phyloP scores from a whole-genome alignment of 177 flowering plant species.

The Vitis hybrid region DNA sequence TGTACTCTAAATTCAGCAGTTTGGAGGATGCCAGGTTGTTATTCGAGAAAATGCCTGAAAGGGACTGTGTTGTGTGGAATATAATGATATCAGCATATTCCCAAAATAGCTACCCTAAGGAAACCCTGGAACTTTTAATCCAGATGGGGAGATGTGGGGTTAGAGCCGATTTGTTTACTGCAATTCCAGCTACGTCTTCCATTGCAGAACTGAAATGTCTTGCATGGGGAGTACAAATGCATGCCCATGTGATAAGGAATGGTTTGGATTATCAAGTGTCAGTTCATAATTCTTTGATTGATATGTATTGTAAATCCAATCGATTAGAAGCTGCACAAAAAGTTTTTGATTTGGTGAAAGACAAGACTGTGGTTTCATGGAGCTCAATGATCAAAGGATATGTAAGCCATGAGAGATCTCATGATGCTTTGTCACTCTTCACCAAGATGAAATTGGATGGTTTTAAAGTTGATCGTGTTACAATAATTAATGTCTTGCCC shows the following conservation, averaged over 20 bases:
- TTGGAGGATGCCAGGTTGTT: constrained; percentile 32
- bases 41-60: constrained; percentile 44
- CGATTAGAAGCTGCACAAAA: constrained; percentile 28
- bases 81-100: constrained; percentile 45
- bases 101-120: constrained; percentile 34
- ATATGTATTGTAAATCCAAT: constrained; percentile 53
- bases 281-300: constrained; percentile 53
- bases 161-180: constrained; percentile 50
- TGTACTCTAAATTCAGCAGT: constrained; percentile 46
- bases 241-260: constrained; percentile 47
- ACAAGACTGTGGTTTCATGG: constrained; percentile 53
- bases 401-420: constrained; percentile 30
- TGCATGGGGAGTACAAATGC: constrained; percentile 39
- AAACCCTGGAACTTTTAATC: constrained; percentile 37
- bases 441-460: constrained; percentile 44
- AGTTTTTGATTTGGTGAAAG: constrained; percentile 33
- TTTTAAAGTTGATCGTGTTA: constrained; percentile 32
- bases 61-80: constrained; percentile 56
- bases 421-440: constrained; percentile 50
- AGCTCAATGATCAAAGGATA: constrained; percentile 57
- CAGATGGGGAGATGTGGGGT: constrained; percentile 42
- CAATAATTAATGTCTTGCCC: constrained; percentile 50
- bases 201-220: constrained; percentile 44
- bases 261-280: constrained; percentile 46
- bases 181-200: constrained; percentile 42